Conservation (phyloP, 2,329 filamentous ascomycete genomes). For the Curvularia spicifera region DNA sequence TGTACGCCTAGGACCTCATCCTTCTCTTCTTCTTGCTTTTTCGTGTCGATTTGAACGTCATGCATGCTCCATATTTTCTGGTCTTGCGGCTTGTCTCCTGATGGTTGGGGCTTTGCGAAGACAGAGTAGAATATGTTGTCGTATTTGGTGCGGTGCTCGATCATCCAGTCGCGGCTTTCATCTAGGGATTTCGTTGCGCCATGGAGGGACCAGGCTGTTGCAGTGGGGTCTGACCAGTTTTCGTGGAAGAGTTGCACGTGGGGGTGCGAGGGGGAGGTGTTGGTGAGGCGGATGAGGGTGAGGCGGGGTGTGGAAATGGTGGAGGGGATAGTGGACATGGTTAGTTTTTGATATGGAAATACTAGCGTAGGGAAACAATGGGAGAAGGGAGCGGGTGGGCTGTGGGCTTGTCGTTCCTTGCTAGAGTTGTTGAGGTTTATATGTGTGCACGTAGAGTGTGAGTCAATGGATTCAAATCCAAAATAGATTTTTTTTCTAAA, state of each 20-base stretch:
- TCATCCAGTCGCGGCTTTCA: constrained; percentile 32
- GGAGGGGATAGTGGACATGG: neutral
- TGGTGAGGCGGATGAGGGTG: constrained; percentile 32
- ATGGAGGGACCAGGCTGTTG: constrained; percentile 38
- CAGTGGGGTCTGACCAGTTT: constrained; percentile 29
- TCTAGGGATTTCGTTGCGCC: constrained; percentile 24
- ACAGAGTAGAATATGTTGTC: constrained; percentile 28
- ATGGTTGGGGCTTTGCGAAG: neutral
- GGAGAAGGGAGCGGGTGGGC: neutral
- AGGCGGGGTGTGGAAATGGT: constrained; percentile 31
- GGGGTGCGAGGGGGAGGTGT: constrained; percentile 22
- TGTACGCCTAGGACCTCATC: constrained; percentile 9
- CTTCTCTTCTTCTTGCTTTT: neutral
- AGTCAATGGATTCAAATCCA: neutral
- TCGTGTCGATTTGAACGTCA: neutral
- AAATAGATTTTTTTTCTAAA: no score
- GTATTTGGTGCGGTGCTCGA: constrained; percentile 13
- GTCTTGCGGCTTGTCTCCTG: neutral
- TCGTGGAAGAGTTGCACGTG: constrained; percentile 41
- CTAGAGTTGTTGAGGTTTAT: neutral
- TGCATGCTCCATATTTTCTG: neutral
- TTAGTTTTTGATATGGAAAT: neutral
- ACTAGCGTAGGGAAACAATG: neutral
- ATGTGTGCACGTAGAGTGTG: neutral
- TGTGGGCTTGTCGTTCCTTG: neutral